Base-by-base conservation (phyloP, 2,329 filamentous ascomycete species). In the Ophiocordyceps camponoti-floridani region DNA sequence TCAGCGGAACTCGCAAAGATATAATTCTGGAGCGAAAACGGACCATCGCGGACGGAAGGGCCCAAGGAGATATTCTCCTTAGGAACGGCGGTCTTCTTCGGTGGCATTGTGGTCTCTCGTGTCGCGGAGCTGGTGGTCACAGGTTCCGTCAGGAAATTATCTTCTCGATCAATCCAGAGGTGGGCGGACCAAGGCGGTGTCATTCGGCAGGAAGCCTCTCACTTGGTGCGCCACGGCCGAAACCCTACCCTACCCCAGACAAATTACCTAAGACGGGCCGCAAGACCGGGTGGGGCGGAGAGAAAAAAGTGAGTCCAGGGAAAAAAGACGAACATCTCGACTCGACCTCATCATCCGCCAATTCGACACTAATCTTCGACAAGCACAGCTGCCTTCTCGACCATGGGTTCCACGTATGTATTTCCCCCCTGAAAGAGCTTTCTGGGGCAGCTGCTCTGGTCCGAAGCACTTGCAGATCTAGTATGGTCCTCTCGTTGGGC, bases 51-150 rank as follows among this genome's bases (percentile, higher is more conserved):
- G 73, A 88, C 84, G 70, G 94, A 85, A 66, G 91, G 91, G 62
- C 91, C 91, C 62, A 96, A 80, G 70, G 84, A 88, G 77, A 98
- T 91, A 75, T 98, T 98, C 82, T 96, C 91, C 75, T 89, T 80
- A 60, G 78, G 76, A 62, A 84, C 79, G 66, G 78, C 72, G 68
- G 81, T 80, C 77, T 89, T 88, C 80, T 93, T 93, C 68, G 88
- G 73, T 9, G 43, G 14, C 89, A 96, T 96, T 66, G 70, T 84
- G 57, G 58, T 53, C 23, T 58, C 55, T 50, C 54, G 58, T 50
- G 57, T 58, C 52, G 54, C 52, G 58, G 54, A 57, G 56, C 56
- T 52, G 54, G 58, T 58, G 56, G 54, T 58, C 13, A 58, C 58
- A 53, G 54, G 49, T 53, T 51, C 46, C 49, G 47, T 47, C 43